A percentile compares a stretch with the other conserved stretches of the same genome.
phyloP scores from a whole-genome alignment of 2,329 filamentous ascomycete genomes.

The Aspergillus udagawae region DNA sequence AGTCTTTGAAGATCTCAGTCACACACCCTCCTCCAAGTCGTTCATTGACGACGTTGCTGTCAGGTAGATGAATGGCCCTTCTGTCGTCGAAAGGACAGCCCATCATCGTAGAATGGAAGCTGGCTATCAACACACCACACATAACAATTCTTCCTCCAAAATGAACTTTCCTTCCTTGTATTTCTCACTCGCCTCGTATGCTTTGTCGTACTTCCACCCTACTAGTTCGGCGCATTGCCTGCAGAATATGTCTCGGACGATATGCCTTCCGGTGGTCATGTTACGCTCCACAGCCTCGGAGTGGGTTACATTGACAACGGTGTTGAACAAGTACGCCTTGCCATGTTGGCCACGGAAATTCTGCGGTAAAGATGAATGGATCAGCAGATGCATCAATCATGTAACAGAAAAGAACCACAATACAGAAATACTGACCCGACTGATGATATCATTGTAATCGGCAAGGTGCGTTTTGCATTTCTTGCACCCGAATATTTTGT shows the following conservation, averaged over 20 bases:
- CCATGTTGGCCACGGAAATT: constrained; percentile 98
- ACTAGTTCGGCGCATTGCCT: constrained; percentile 88
- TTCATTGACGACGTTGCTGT: not conserved
- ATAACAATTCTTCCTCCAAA: constrained; percentile 84
- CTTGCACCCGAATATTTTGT: constrained; percentile 89
- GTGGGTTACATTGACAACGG: constrained; percentile 82
- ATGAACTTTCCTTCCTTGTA: constrained; percentile 99
- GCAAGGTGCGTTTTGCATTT: constrained; percentile 92
- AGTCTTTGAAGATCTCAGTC: constrained; percentile 8
- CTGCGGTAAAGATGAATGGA: constrained; percentile 44
- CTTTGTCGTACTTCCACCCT: constrained; percentile 99
- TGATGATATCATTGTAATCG: constrained; percentile 94
- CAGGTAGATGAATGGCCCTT: not conserved
- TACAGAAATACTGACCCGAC: constrained; percentile 60
- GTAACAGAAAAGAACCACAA: constrained; percentile 2
- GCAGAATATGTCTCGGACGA: constrained; percentile 90
- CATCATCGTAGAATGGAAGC: not conserved
- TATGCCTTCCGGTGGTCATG: constrained; percentile 95
- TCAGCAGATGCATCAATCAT: constrained; percentile 7
- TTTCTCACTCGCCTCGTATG: constrained; percentile 85
- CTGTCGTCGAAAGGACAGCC: not conserved
- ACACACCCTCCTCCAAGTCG: constrained; percentile 5
- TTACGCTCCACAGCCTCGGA: constrained; percentile 85
- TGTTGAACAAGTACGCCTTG: constrained; percentile 95
- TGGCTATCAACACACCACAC: constrained; percentile 60